phyloP scores from a whole-genome alignment of 257 asterid genomes.

The Solanum peruvianum region DNA sequence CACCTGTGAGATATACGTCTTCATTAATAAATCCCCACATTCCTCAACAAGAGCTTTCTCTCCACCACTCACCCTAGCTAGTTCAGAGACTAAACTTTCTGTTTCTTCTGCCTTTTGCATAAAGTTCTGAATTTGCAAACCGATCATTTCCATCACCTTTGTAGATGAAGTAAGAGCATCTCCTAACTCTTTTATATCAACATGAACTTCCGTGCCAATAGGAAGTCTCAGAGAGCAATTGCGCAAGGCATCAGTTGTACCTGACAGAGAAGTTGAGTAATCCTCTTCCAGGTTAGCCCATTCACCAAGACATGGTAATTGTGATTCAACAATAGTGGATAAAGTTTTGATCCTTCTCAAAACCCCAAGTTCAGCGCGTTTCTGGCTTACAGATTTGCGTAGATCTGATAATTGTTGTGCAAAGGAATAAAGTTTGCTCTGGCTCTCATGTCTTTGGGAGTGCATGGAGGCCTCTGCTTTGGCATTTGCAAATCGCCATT shows the following conservation, averaged over 20 bases:
- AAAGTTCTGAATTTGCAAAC: constrained; percentile 20
- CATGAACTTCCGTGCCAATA: constrained; percentile 44
- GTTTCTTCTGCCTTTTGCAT: constrained; percentile 46
- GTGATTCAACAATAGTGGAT: constrained; percentile 40
- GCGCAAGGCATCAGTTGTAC: constrained; percentile 36
- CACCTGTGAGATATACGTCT: constrained; percentile 43
- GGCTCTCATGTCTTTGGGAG: constrained; percentile 38
- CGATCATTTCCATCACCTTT: constrained; percentile 31
- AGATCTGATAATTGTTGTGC: constrained; percentile 40
- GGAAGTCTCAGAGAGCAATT: constrained; percentile 64
- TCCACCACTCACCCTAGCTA: constrained; percentile 50
- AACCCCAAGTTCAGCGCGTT: constrained; percentile 31
- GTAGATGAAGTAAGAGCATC: constrained; percentile 42
- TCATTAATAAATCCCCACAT: constrained; percentile 47
- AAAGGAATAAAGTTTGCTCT: constrained; percentile 45
- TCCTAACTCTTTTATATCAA: constrained; percentile 24
- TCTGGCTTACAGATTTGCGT: constrained; percentile 31
- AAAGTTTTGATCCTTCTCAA: constrained; percentile 25
- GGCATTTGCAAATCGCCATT: constrained; percentile 62
- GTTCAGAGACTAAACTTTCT: constrained; percentile 41
- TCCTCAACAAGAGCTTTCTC: constrained; percentile 59
- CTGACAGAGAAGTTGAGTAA: constrained; percentile 39
- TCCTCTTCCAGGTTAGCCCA: constrained; percentile 61
- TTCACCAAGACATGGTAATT: constrained; percentile 60
- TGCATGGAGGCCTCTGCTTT: constrained; percentile 46